These are phyloP conservation scores for Volvariella surrecta DNA, from an alignment of 1,284 basidiomycete species.

Conservation along the genomic window DNA sequence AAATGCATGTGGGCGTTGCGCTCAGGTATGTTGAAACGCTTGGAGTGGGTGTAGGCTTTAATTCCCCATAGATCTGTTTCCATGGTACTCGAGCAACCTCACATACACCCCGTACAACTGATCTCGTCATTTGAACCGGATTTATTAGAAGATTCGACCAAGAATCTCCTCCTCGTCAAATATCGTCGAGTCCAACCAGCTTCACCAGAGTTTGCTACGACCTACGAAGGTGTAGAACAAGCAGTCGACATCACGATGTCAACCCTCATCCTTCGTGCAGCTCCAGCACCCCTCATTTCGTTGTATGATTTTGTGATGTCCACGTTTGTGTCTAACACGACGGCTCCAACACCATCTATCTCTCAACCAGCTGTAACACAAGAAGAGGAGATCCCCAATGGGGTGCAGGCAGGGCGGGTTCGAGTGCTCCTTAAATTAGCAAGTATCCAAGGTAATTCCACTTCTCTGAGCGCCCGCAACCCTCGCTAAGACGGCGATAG, in stretches of 20 bases:
- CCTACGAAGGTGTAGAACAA: slow-evolving; percentile 87
- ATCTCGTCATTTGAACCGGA: slow-evolving; percentile 64
- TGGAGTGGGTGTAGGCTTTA: background rate
- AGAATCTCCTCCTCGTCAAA: slow-evolving; percentile 78
- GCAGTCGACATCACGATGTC: slow-evolving; percentile 86
- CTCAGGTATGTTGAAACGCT: slow-evolving; percentile 49
- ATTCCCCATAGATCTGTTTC: slow-evolving; percentile 46
- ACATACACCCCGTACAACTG: slow-evolving; percentile 53
- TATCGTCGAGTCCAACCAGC: slow-evolving; percentile 80
- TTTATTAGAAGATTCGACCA: slow-evolving; percentile 27
- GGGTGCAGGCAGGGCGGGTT: slow-evolving; percentile 50
- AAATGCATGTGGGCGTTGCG: slow-evolving; percentile 84
- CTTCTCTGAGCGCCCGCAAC: slow-evolving; percentile 2
- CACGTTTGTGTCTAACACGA: slow-evolving; percentile 67
- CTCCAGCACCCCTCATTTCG: slow-evolving; percentile 86
- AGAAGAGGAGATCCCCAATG: background rate
- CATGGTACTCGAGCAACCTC: slow-evolving; percentile 65
- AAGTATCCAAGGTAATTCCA: slow-evolving; percentile 65
- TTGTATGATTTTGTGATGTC: slow-evolving; percentile 99
- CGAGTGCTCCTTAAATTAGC: slow-evolving; percentile 82
- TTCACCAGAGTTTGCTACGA: slow-evolving; percentile 81
- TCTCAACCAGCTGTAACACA: background rate
- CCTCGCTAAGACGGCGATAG: slow-evolving; percentile 28
- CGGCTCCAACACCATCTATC: background rate
- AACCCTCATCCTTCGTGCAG: slow-evolving; percentile 86